These are phyloP conservation scores for Murraya koenigii DNA, from an alignment of 345 rosid species.

Conservation along the genomic window DNA sequence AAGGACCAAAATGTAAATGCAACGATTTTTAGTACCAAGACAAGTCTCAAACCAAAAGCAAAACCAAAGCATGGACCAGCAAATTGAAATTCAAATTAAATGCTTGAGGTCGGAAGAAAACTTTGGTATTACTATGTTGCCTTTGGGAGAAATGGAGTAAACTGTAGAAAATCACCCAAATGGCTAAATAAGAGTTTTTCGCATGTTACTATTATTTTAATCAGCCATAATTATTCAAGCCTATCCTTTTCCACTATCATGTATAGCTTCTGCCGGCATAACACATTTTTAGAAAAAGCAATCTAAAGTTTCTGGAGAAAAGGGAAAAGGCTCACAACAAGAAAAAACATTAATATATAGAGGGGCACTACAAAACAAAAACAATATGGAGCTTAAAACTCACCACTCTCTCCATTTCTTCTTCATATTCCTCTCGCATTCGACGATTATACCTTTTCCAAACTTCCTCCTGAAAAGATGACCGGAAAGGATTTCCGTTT, in stretches of 20 bases:
- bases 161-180: background rate
- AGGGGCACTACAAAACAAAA: background rate
- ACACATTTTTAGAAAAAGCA: background rate
- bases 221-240: background rate
- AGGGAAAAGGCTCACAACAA: background rate
- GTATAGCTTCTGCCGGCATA: background rate
- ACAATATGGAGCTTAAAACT: slow-evolving; percentile 25
- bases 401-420: slow-evolving; percentile 97
- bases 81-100: background rate
- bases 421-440: slow-evolving; percentile 94
- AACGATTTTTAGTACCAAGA: background rate
- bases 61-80: background rate
- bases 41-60: background rate
- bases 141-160: background rate
- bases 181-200: background rate
- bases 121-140: background rate
- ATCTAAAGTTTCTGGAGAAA: background rate
- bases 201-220: background rate
- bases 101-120: background rate
- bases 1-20: background rate
- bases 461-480: slow-evolving; percentile 79
- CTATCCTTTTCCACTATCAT: background rate
- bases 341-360: background rate
- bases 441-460: slow-evolving; percentile 85
- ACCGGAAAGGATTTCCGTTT: slow-evolving; percentile 59